Evolutionary conservation across 192 early-diverging fungal species (phyloP).

Genomic region (Entomortierella lignicola): DNA sequence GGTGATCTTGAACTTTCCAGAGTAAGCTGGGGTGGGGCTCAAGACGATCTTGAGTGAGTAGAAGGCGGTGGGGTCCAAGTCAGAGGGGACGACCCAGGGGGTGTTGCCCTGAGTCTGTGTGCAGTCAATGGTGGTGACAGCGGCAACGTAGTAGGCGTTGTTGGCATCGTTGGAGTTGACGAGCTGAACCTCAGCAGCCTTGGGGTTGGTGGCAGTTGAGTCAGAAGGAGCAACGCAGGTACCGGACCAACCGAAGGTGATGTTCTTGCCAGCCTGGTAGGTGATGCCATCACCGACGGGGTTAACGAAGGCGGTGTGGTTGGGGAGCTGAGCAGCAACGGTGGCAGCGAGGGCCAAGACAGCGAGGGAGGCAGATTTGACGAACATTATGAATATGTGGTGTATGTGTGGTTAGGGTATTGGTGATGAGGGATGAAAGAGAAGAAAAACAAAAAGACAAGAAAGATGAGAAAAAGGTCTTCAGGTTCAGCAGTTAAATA

Average conservation of each 20-base stretch:
- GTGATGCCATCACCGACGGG: slow-evolving; percentile 5
- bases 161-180: slow-evolving; percentile 31
- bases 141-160: slow-evolving; percentile 16
- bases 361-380: slow-evolving; percentile 21
- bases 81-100: slow-evolving; percentile 25
- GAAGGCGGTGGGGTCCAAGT: neutral
- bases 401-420: neutral
- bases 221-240: slow-evolving; percentile 20
- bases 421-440: neutral
- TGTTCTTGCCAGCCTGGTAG: slow-evolving; percentile 14
- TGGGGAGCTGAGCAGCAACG: slow-evolving; percentile 14
- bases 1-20: slow-evolving; percentile 31
- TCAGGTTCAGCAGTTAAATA: too few relatives aligned
- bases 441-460: neutral
- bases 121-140: slow-evolving; percentile 27
- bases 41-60: slow-evolving; percentile 39
- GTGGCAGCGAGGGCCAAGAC: slow-evolving; percentile 17
- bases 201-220: slow-evolving; percentile 4
- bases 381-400: slow-evolving; percentile 23
- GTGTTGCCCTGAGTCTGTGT: slow-evolving; percentile 7
- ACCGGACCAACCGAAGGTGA: slow-evolving; percentile 29
- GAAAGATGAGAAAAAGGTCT: neutral
- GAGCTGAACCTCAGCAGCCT: slow-evolving; percentile 24
- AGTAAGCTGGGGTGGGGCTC: slow-evolving; percentile 7
- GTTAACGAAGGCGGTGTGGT: slow-evolving; percentile 36